Base-by-base conservation (phyloP, 1,284 basidiomycete genomes). In the Omphalotus olearius region DNA sequence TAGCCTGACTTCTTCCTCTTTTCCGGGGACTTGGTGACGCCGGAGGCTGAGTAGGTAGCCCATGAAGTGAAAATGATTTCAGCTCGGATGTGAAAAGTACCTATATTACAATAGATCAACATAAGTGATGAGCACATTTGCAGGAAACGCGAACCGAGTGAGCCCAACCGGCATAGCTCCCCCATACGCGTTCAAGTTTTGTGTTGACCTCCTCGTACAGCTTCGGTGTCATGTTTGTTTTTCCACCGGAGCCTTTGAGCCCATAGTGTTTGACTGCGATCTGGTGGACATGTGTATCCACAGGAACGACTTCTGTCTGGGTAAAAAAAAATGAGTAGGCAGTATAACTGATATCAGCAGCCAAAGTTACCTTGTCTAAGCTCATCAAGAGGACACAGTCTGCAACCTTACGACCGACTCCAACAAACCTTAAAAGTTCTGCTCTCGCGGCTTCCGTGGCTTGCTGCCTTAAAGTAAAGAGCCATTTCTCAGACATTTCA, bases 321-420 rank as follows among this genome's bases (percentile, higher is more conserved):
- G 30, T 26, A 35, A 13, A 26, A 26, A 6, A 52, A 39, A 16
- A 39, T 37, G 16, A 48, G 43, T 10, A 18, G 20, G 54, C 26
- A 6, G 48, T 14, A 45, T 23, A 17, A 1, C 26, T 14, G 43
- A n/a, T 4, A 28, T 11, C 14, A 4, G 42, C 13, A 28, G 33
- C 14, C 26, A 35, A 25, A 57, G 68, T 6, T 59, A 90, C 89
- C 78, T 97, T 93, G 67, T 98, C 92, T 51, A 98, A 68, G 59
- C 92, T 93, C 91, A 99, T 98, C 20, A 99, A 73, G 49, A 98
- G 71, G 30, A 99, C 78, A 64, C 97, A 99, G 64, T 98, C 96
- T 0, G 91, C 93, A 0, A 98, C 94, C 67, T 99, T 99, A 33
- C 93, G 80, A 1, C 97, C 97, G 0, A 99, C 92, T 0, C 97